phyloP scores from a whole-genome alignment of 768 basidiomycete genomes.

The Serendipita vermifera region DNA sequence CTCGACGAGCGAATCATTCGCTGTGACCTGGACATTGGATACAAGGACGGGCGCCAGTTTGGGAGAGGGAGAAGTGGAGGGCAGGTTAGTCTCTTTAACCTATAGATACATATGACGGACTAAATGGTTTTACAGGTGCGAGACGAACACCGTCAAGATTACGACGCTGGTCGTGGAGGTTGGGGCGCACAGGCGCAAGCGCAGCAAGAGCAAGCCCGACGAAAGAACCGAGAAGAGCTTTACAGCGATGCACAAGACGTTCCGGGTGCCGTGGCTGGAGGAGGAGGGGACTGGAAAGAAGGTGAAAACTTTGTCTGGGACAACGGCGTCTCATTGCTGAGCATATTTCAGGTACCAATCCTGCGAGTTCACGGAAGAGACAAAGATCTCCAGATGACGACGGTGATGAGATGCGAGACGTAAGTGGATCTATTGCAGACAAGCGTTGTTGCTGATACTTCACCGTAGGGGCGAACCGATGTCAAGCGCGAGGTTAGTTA shows the following conservation, averaged over 20 bases:
- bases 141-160: constrained; percentile 95
- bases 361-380: neutral
- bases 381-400: constrained; percentile 1
- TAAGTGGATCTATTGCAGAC: no score
- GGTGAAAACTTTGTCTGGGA: neutral
- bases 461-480: no score
- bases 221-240: constrained; percentile 73
- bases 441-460: no score
- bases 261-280: constrained; percentile 67
- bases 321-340: no score
- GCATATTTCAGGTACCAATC: no score
- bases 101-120: no score
- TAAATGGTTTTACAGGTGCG: constrained; percentile 39
- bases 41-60: constrained; percentile 92
- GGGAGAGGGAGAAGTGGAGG: constrained; percentile 96
- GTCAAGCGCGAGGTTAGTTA: no score
- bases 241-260: constrained; percentile 72
- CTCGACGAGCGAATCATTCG: constrained; percentile 97
- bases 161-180: constrained; percentile 89
- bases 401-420: neutral
- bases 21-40: constrained; percentile 93
- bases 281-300: constrained; percentile 75
- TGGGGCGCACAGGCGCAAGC: constrained; percentile 71
- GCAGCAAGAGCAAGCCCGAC: constrained; percentile 60
- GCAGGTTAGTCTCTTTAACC: constrained; percentile 40